Evolutionary conservation across 1,284 basidiomycete species (phyloP), one percentile per base, ranked within the genome.

Genomic region (Ceratobasidium sp.): DNA sequence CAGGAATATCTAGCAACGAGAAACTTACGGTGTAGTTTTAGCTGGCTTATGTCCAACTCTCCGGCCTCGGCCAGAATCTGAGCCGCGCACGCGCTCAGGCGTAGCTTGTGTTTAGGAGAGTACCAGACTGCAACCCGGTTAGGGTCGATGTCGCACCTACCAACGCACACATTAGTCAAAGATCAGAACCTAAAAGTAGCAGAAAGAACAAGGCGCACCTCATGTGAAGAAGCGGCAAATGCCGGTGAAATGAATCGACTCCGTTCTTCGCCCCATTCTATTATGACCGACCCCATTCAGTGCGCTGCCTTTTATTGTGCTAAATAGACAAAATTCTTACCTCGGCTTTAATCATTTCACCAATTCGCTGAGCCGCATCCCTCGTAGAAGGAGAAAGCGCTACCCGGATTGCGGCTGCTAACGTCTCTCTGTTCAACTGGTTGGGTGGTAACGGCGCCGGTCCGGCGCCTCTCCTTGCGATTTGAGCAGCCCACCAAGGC

Each of bases 221-320:
- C 89, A 91, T 90, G 77, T 88, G 88, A 19, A 87, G 80, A 62
- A 90, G 79, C 0, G 90, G 89, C 24, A 91, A 80, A 80, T 90
- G 89, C 31, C 82, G 82, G 79, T 90, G 89, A 79, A 90, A 89
- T 41, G 86, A 87, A 27, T 87, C 84, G 0, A 86, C 87, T 5
- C 88, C 89, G 44, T 81, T 81, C 36, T 79, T 76, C 0, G 87
- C 84, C 0, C 89, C 89, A 57, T 89, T 81, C 86, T 89, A 74
- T n/a, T 9, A 53, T 65, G 57, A 24, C 47, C 15, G n/a, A 22
- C 17, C n/a, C n/a, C n/a, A n/a, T n/a, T 17, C 24, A 14, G 50
- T 66, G 54, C 9, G 63, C 14, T 15, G 27, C 31, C 47, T 33
- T 22, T 45, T 24, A 53, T 31, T 8, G 63, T 2, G 17, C 2